Percentiles rank a stretch among this genome's conserved stretches.
Conservation (phyloP, 345 rosid genomes). For the Sonneratia alba region DNA sequence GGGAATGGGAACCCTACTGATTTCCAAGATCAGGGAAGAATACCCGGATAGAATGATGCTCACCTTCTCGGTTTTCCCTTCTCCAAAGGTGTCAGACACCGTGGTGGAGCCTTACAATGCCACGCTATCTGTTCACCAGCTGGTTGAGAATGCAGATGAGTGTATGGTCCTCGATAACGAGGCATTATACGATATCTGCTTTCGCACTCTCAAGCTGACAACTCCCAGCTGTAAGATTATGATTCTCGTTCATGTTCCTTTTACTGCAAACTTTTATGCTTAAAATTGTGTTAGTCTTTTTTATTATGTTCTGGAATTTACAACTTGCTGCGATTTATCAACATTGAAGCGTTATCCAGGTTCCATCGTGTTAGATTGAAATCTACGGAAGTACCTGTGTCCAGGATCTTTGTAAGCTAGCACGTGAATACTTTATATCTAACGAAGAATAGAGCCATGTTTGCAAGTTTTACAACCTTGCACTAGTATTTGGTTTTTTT, state of each 20-base stretch:
- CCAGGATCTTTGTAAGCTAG: too few species aligned
- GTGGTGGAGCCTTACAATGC: conserved; percentile 80
- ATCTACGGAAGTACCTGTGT: too few species aligned
- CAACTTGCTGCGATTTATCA: background rate
- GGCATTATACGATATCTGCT: conserved; percentile 76
- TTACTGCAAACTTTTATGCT: background rate
- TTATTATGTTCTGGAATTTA: background rate
- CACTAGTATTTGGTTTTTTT: too few species aligned
- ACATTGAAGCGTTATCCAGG: background rate
- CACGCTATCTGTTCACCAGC: conserved; percentile 69
- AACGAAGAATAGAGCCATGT: background rate
- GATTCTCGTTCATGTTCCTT: background rate
- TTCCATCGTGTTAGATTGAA: too few species aligned
- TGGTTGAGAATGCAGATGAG: conserved; percentile 80
- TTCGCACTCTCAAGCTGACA: conserved; percentile 75
- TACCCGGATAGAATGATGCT: conserved; percentile 85
- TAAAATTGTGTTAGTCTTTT: background rate
- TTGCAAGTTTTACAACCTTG: too few species aligned
- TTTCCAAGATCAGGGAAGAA: conserved; percentile 68
- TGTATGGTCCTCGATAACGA: conserved; percentile 82
- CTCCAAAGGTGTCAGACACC: conserved; percentile 75
- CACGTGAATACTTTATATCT: background rate
- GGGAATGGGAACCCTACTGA: conserved; percentile 73
- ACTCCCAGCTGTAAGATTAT: conserved; percentile 65
- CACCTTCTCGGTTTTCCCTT: conserved; percentile 77